Conservation (phyloP, 495 filamentous ascomycete species). For the Penicillium flavigenum region DNA sequence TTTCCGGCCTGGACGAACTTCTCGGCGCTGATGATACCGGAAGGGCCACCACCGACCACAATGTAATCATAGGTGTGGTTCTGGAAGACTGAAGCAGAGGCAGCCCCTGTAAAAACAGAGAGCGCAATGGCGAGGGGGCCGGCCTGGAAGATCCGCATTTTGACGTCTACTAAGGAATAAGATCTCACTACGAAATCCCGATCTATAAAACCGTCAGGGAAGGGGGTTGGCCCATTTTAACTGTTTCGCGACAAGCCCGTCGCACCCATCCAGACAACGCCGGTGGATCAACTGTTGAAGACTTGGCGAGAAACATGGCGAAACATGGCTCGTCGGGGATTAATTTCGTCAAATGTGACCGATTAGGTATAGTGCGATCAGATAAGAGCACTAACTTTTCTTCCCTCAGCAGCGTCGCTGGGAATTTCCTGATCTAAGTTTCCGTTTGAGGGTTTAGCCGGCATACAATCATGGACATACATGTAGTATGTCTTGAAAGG, state of each 20-base stretch:
- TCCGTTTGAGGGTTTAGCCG: no score
- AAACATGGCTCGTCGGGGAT: neutral
- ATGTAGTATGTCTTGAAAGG: no score
- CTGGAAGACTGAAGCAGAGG: slow-evolving; percentile 22
- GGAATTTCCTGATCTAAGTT: no score
- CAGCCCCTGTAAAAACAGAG: slow-evolving; percentile 8
- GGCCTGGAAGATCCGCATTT: slow-evolving; percentile 14
- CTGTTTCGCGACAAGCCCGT: neutral
- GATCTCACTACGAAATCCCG: neutral
- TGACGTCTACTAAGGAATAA: neutral
- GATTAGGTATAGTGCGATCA: slow-evolving; percentile 8
- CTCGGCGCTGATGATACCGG: slow-evolving; percentile 51
- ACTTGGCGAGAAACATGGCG: neutral
- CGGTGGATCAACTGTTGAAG: neutral
- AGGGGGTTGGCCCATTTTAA: slow-evolving; percentile 3
- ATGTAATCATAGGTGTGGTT: slow-evolving; percentile 32
- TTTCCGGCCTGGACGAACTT: slow-evolving; percentile 63
- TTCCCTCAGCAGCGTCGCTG: neutral
- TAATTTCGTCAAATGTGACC: neutral
- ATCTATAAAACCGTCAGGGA: neutral
- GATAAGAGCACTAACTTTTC: slow-evolving; percentile 5
- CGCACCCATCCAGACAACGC: neutral
- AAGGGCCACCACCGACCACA: slow-evolving; percentile 37
- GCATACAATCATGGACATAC: no score
- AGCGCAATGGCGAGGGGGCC: slow-evolving; percentile 17